Percentiles rank a stretch among this genome's conserved stretches.
Evolutionary conservation across 208 protist species (phyloP).

Genomic region (Leishmania braziliensis): DNA sequence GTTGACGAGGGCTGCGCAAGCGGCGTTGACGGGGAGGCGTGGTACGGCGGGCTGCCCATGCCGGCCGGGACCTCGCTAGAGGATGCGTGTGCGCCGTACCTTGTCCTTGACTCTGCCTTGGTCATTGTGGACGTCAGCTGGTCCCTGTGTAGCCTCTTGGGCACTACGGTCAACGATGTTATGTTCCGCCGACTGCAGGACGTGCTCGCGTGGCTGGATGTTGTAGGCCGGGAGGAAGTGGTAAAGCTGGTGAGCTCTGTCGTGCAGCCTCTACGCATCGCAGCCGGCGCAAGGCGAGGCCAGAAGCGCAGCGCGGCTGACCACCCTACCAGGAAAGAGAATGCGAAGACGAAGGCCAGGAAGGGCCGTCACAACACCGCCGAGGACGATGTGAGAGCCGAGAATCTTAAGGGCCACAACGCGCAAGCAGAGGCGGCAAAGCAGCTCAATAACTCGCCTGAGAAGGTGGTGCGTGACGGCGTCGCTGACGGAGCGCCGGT

Average conservation of each 20-base stretch:
- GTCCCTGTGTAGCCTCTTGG: constrained; percentile 48
- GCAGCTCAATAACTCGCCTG: not conserved
- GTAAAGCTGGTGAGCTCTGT: constrained; percentile 6
- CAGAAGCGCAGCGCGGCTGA: not conserved
- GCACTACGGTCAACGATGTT: constrained; percentile 36
- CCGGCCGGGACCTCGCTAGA: constrained; percentile 16
- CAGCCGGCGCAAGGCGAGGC: not conserved
- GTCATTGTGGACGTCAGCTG: constrained; percentile 58
- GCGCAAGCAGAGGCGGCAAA: not conserved
- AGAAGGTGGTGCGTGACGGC: not conserved
- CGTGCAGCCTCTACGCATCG: not conserved
- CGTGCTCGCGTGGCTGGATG: constrained; percentile 50
- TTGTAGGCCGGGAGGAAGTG: constrained; percentile 32
- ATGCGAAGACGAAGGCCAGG: not conserved
- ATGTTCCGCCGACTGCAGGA: constrained; percentile 37
- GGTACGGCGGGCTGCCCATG: not conserved
- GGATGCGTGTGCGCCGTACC: constrained; percentile 43
- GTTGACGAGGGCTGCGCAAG: not conserved
- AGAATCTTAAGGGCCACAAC: too few species aligned
- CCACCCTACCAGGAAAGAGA: not conserved
- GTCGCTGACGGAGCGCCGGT: constrained; percentile 33
- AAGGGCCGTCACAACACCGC: not conserved
- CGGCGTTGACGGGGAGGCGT: not conserved
- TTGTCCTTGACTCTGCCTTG: constrained; percentile 38
- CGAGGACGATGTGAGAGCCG: not conserved